phyloP scores from a whole-genome alignment of 495 filamentous ascomycete genomes.

The Hypoxylon trugodes region DNA sequence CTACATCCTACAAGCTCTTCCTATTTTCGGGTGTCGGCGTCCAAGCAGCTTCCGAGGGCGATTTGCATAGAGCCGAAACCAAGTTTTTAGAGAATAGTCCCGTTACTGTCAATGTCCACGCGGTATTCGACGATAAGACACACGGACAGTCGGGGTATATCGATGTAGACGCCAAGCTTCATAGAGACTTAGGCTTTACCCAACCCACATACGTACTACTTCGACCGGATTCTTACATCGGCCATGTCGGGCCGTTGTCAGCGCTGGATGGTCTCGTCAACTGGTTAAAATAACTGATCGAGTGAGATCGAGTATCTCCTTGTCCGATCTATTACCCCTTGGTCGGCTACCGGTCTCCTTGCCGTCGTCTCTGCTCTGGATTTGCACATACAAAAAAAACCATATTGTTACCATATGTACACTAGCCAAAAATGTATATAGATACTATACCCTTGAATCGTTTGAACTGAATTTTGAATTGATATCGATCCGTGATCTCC shows the following conservation, averaged over 20 bases:
- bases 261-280: neutral
- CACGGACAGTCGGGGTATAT: slow-evolving; percentile 1
- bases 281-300: slow-evolving; percentile 2
- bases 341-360: too few species aligned
- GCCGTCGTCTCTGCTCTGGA: too few species aligned
- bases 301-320: too few species aligned
- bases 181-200: neutral
- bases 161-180: neutral
- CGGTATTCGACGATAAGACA: neutral
- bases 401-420: too few species aligned
- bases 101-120: neutral
- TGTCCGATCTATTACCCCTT: too few species aligned
- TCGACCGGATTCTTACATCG: neutral
- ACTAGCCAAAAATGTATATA: too few species aligned
- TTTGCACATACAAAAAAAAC: too few species aligned
- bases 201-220: slow-evolving; percentile 4
- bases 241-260: neutral
- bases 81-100: neutral
- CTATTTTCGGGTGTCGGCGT: neutral
- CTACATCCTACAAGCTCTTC: neutral
- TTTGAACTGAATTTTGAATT: too few species aligned
- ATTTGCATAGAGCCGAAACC: neutral
- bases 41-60: neutral
- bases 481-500: too few species aligned
- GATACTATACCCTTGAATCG: too few species aligned